Evolutionary conservation across 2,329 filamentous ascomycete species (phyloP), one percentile per base, ranked within the genome.

Genomic region (Hymenoscyphus linearis): DNA sequence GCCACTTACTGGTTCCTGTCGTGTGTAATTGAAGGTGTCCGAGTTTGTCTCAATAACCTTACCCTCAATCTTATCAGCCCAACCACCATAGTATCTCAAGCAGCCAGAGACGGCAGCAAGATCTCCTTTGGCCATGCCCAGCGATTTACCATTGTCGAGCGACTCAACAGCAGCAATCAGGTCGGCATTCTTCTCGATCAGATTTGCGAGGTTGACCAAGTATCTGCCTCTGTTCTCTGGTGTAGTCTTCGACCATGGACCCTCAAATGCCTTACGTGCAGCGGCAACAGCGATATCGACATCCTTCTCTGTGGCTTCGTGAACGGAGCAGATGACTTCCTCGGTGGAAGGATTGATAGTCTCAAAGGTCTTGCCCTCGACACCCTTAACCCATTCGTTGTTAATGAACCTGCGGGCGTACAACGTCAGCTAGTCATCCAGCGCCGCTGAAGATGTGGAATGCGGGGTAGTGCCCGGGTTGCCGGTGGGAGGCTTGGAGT

Each of bases 321-420:
- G 80, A 70, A 96, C 90, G 60, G 86, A 87, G 81, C 82, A 84
- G 80, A 96, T 96, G 72, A 91, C 85, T 77, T 92, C 86, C 77
- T 96, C 93, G 67, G 85, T 91, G 66, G 88, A 73, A 63, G 92
- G 92, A 84, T 96, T 96, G 82, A 95, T 88, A 76, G 92, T 89
- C 78, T 96, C 91, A 73, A 96, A 95, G 68, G 88, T 92, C 84
- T 91, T 88, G 79, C 92, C 92, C 70, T 96, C 90, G 66, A 89
- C 86, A 74, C 86, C 82, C 76, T 89, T 86, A 67, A 96, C 85
- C 79, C 88, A 97, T 78, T 97, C 89, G 77, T 93, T 93, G 84
- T 95, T 93, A 84, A 96, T 95, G 83, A 91, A 74, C 50, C 72
- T 74, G 52, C 31, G 36, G 9, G 6, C n/a, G 22, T 47, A 47